Evolutionary conservation across 2,329 filamentous ascomycete species (phyloP), one percentile per base, ranked within the genome.

Genomic region (Apiospora rasikravindrae): DNA sequence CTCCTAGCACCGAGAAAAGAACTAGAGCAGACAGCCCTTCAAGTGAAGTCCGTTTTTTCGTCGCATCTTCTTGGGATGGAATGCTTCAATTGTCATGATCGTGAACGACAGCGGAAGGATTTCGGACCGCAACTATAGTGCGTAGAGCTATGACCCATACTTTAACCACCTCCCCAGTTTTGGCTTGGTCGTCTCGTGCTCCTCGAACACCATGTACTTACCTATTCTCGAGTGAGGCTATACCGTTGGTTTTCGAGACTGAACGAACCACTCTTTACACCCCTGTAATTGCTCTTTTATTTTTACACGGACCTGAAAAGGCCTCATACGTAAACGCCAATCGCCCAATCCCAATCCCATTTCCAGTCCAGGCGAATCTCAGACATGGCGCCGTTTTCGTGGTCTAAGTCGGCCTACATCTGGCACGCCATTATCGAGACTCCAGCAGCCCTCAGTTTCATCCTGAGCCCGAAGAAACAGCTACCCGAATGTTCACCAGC

Each of bases 401-500:
- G 57, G 57, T 64, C 57, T 13, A 13, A 64, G 19, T 67, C 80
- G 16, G 80, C 84, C 19, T 86, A 86, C 69, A 74, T 81, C 42
- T 64, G 81, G 10, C 84, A 86, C 73, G 77, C 77, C 53, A 70
- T 80, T 24, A 73, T 85, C 69, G 84, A 86, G 73, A 83, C 82
- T 16, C 78, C 80, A 4, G 86, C 86, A 4, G 84, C 84, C 19
- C 73, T 84, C 7, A 83, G 83, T n/a, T 88, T 88, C 78, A 82
- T 86, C 71, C 76, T 84, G 51, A 72, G 71, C 0, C 85, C 86
- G 1, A 76, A 80, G 26, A 77, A 77, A 10, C 86, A 89, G 73
- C 80, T 88, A 13, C 79, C 82, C 11, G 78, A 77, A 11, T 82
- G 85, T n/a, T 77, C 82, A 7, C 75, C 77, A 2, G 82, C 84